Evolutionary conservation across 495 filamentous ascomycete species (phyloP).

Genomic region (Apodospora peruviana): DNA sequence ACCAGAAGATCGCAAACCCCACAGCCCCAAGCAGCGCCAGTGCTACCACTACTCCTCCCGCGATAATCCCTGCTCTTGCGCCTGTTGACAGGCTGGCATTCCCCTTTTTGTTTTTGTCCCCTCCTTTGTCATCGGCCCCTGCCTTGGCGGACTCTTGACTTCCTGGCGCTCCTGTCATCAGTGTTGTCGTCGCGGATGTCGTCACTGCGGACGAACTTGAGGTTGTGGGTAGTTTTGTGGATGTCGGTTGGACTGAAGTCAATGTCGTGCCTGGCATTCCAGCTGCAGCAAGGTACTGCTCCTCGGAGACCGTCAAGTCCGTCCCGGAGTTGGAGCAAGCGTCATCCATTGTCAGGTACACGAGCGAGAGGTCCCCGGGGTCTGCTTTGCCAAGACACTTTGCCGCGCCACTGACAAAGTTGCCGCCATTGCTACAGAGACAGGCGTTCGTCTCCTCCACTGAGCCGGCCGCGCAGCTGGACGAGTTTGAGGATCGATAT

Average conservation of each 20-base stretch:
- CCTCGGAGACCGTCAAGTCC: conserved; percentile 20
- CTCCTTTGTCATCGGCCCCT: not conserved
- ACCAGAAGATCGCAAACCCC: conserved; percentile 18
- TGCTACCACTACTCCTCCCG: conserved; percentile 16
- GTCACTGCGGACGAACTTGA: not conserved
- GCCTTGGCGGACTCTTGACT: not conserved
- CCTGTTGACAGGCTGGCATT: conserved; percentile 12
- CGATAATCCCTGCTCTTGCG: conserved; percentile 21
- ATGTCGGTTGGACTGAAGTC: conserved; percentile 1
- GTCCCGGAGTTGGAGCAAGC: conserved; percentile 25
- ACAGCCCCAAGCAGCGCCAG: conserved; percentile 14
- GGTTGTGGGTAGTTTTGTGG: conserved; percentile 5
- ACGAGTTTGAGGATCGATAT: conserved; percentile 24
- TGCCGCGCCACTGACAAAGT: conserved; percentile 40
- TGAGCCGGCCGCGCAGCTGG: conserved; percentile 25
- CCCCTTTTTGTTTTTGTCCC: not conserved
- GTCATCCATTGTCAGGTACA: conserved; percentile 30
- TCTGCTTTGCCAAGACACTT: conserved; percentile 30
- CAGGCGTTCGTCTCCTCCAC: conserved; percentile 34
- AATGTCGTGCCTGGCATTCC: conserved; percentile 8
- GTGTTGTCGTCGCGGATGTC: conserved; percentile 1
- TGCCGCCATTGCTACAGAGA: conserved; percentile 36
- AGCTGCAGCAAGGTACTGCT: conserved; percentile 31
- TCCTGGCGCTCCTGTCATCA: not conserved
- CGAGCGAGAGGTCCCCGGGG: conserved; percentile 21